Base-by-base conservation (phyloP, 345 rosid genomes). In the Cochlearia excelsa region DNA sequence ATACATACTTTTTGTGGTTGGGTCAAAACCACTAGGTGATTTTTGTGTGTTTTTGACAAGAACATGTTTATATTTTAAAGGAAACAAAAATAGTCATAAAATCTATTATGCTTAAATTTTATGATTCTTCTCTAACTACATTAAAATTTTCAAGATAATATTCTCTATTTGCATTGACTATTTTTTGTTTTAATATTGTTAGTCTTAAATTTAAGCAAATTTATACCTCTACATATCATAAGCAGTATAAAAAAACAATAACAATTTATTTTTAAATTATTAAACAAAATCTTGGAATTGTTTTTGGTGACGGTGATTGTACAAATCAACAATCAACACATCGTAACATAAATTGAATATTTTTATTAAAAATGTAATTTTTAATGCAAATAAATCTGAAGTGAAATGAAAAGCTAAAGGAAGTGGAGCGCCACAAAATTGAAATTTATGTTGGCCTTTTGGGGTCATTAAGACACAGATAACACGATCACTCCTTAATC, bases 381-480 rank as follows among this genome's bases (percentile, higher is more conserved):
- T 16, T 16, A 16, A 68, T 30, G 45, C 65, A 53, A 7, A 37
- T 54, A 46, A 68, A 44, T 23, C 26, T 29, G 42, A 41, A 41
- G 5, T 7, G 30, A 30, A 7, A 38, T 45, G 37, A 46, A 68
- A 66, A 68, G 48, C 48, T 5, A 53, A 9, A 45, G 23, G 44
- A 69, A 68, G 57, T 68, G 73, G 67, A 68, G 67, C 60, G 73
- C 62, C 67, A 61, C 56, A 68, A 53, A 68, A 53, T 7, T 7
- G 1, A 7, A 39, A 39, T 7, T 7, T 29, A 46, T 53, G 55
- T 59, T 59, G 67, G 56, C 61, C 61, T 53, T 42, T 52, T 31
- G 11, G 11, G 34, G 49, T 30, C 66, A 1, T 38, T 23, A 47
- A 34, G 38, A 66, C 63, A 26, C 30, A 26, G 3, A 66, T 49